A percentile compares a stretch with the other conserved stretches of the same genome.
Conservation (phyloP, 2,329 filamentous ascomycete species). For the Tolypocladium inflatum region DNA sequence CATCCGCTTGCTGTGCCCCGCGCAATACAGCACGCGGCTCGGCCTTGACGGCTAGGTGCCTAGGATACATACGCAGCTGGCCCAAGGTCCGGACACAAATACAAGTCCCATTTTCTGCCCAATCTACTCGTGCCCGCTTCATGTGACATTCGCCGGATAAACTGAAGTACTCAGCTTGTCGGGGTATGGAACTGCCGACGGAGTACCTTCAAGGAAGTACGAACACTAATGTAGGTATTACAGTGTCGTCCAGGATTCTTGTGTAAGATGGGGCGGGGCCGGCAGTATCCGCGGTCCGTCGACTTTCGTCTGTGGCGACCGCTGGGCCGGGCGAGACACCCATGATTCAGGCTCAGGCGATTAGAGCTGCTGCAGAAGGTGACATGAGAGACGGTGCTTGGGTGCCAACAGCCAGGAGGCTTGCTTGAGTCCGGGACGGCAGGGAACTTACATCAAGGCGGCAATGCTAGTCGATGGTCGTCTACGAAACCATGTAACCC, state of each 20-base stretch:
- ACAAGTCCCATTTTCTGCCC: background rate
- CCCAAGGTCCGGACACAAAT: background rate
- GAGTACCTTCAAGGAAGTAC: background rate
- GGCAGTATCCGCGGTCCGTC: background rate
- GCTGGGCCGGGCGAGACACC: background rate
- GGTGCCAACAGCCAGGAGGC: background rate
- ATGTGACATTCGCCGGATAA: background rate
- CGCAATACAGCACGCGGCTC: background rate
- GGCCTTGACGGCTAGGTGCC: background rate
- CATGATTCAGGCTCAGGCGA: background rate
- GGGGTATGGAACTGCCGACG: background rate
- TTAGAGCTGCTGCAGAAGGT: too few species aligned
- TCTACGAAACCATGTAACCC: too few species aligned
- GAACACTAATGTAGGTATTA: background rate
- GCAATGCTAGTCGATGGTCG: too few species aligned
- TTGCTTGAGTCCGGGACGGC: background rate
- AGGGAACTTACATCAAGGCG: too few species aligned
- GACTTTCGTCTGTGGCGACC: background rate
- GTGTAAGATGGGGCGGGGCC: background rate
- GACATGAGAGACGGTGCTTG: background rate
- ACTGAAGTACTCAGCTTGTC: background rate
- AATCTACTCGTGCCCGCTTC: background rate
- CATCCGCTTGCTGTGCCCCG: background rate
- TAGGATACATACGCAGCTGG: background rate
- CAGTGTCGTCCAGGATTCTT: background rate